Evolutionary conservation across 352 stramenopile genomes (phyloP), one percentile per base, ranked within the genome.

Genomic region (Hyaloperonospora brassicae): DNA sequence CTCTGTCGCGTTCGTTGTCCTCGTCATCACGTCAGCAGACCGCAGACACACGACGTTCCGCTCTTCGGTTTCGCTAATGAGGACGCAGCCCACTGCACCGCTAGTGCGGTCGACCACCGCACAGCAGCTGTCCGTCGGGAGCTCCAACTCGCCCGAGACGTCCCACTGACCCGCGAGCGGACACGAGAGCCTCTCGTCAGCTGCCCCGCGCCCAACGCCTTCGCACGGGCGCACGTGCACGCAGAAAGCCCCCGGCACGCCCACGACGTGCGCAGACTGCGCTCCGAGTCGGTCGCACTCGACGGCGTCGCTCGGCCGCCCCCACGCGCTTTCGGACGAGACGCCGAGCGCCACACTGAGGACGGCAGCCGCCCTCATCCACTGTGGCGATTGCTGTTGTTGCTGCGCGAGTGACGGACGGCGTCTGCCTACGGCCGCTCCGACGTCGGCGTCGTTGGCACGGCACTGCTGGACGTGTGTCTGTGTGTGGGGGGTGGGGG

Each of bases 91-190:
- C 34, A 84, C 45, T 5, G 47, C 22, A 1, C 63, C 71, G 6
- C 40, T 63, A 1, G 49, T 12, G 25, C 22, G 52, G 50, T 69
- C 53, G 17, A 79, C 36, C 3, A 68, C 55, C 2, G 73, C 66
- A 39, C 73, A 84, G 66, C 73, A 84, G 47, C 66, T 79, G 47
- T 73, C 71, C 22, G 24, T 27, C 12, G 42, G 22, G 9, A 84
- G 44, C 30, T 56, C n/a, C 6, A 22, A 48, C 4, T 43, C 42
- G 22, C 64, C 57, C 22, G 57, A 55, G 0, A 52, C 51, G 21
- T 66, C 52, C 34, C 52, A 49, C 31, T 72, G 60, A 11, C 71
- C 71, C 10, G 53, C 50, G 6, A 36, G 41, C 2, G 73, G 73
- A 43, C 73, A 84, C 0, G 60, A 59, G n/a, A 73, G 61, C 8